Base-by-base conservation (phyloP, 2,329 filamentous ascomycete species). In the Arthrobotrys conoides region DNA sequence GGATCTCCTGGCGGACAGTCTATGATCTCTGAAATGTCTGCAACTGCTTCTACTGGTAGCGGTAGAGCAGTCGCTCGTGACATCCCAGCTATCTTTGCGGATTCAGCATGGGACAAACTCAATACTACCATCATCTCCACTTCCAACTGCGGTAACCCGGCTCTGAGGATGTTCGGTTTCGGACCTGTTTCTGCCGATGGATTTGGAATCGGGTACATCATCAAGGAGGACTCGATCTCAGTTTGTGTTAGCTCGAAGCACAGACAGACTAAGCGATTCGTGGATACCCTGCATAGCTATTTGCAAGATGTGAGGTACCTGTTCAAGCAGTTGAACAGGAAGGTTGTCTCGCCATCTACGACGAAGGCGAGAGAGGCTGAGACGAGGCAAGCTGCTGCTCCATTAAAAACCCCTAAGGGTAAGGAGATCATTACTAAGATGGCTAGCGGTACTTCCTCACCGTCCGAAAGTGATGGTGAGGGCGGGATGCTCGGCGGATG, bases 101-200 rank as follows among this genome's bases (percentile, higher is more conserved):
- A 99, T 83, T 82, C 88, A 0, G 96, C 95, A 59, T 99, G 94
- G 94, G 95, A 98, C 84, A 94, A 92, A 83, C 89, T 97, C 81
- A 98, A 98, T 86, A 96, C 89, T 80, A 98, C 95, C 8, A 93
- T 98, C 80, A 87, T 99, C 46, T 97, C 93, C 5, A 98, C 96
- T 0, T 97, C 94, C n/a, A 99, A 99, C 87, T 99, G 96, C 85
- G 96, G 96, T 76, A 99, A 98, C 85, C 96, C 96, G 0, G 93
- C 92, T 0, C 90, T 99, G 18, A 91, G 96, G 1, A 95, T 98
- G 82, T 99, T 99, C 82, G 96, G 96, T 2, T 99, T 99, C 83
- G 96, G 96, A 0, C 96, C 96, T 0, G 97, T 95, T 0, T 95
- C 93, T 0, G 95, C 91, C 1, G 94, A 97, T 81, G 96, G 96